A percentile compares a stretch with the other conserved stretches of the same genome.
Evolutionary conservation across 192 early-diverging fungal genomes (phyloP).

Genomic region (Coemansia sp.): DNA sequence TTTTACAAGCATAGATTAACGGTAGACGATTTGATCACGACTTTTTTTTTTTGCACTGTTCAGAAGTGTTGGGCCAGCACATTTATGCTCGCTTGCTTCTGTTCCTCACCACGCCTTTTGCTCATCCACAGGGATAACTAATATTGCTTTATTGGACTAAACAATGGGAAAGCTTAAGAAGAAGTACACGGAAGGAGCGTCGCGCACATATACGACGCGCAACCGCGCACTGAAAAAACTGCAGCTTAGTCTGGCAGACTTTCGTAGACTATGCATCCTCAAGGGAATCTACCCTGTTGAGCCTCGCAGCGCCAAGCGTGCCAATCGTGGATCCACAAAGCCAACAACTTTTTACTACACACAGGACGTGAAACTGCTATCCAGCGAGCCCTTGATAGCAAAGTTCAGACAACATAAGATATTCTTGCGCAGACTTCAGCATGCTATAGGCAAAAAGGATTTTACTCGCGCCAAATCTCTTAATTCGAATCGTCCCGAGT

Average conservation of each 20-base stretch:
- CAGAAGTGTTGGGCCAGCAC: not conserved
- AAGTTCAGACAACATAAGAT: slow-evolving; percentile 93
- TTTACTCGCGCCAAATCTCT: slow-evolving; percentile 73
- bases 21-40: not conserved
- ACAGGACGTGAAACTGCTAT: slow-evolving; percentile 93
- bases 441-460: slow-evolving; percentile 82
- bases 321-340: slow-evolving; percentile 83
- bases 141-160: not conserved
- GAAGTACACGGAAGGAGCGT: slow-evolving; percentile 89
- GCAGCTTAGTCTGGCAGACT: slow-evolving; percentile 90
- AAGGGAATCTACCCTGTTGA: slow-evolving; percentile 99
- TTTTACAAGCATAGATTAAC: not conserved
- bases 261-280: slow-evolving; percentile 96
- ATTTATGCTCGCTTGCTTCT: not conserved
- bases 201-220: slow-evolving; percentile 86
- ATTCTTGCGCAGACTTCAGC: slow-evolving; percentile 82
- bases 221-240: slow-evolving; percentile 91
- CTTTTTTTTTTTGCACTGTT: slow-evolving; percentile 2
- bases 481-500: slow-evolving; percentile 75
- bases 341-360: slow-evolving; percentile 91
- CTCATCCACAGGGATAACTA: too few relatives aligned
- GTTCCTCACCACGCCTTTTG: not conserved
- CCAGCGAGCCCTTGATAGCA: slow-evolving; percentile 89
- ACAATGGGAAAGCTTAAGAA: slow-evolving; percentile 56
- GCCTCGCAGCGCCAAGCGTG: slow-evolving; percentile 91